Conservation (phyloP, 1,284 basidiomycete species). For the Rhodotorula sp. region DNA sequence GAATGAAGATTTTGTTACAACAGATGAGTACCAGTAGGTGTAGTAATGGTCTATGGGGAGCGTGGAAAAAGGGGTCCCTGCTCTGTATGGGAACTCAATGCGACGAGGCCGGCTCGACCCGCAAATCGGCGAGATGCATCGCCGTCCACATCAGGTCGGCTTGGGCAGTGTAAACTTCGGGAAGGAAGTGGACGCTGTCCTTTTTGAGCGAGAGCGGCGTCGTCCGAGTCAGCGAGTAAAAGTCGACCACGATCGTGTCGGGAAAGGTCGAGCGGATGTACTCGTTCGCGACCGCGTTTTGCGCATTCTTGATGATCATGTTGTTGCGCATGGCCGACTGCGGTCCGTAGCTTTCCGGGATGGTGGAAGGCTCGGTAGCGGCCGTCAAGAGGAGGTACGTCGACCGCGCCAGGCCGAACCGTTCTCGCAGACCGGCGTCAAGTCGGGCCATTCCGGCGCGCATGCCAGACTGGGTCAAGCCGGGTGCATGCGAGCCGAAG, state of each 20-base stretch:
- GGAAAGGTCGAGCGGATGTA: neutral
- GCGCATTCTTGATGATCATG: neutral
- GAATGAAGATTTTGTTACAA: too few relatives aligned
- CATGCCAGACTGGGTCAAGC: neutral
- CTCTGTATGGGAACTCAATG: too few relatives aligned
- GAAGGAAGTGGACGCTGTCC: neutral
- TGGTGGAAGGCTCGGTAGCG: neutral
- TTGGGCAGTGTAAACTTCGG: neutral
- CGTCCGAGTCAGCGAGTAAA: neutral
- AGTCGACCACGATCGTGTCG: neutral
- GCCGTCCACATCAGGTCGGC: neutral
- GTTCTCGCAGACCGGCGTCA: neutral
- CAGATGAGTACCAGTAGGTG: too few relatives aligned
- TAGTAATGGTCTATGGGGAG: too few relatives aligned
- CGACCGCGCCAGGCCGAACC: neutral
- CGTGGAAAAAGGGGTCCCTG: too few relatives aligned
- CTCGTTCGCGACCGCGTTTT: constrained; percentile 1
- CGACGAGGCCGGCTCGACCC: neutral
- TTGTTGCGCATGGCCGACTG: constrained; percentile 5
- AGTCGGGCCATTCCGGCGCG: neutral
- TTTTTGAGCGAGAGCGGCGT: neutral
- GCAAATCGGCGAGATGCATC: neutral
- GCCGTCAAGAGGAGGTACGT: neutral
- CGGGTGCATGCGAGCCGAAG: neutral
- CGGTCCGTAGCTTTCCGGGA: neutral